Conservation (phyloP, 2,329 filamentous ascomycete species). For the Aspergillus ustus region DNA sequence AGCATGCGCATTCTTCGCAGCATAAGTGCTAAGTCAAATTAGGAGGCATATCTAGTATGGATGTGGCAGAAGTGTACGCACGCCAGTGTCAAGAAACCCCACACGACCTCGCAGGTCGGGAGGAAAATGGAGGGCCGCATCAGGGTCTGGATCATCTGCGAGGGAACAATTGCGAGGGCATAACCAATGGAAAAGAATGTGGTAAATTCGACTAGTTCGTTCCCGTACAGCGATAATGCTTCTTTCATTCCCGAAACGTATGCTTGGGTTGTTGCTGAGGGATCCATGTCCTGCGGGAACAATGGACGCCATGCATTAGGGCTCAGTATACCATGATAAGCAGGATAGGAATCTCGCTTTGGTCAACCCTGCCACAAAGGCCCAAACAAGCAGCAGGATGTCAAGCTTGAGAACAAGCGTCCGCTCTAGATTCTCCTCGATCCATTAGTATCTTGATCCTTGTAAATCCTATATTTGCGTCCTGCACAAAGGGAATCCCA, state of each 20-base stretch:
- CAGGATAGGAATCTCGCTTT: background rate
- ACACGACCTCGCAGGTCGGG: conserved; percentile 30
- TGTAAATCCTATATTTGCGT: background rate
- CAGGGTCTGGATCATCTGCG: conserved; percentile 24
- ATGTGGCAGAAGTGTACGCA: background rate
- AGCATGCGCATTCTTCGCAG: conserved; percentile 35
- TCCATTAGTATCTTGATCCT: background rate
- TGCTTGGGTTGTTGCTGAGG: conserved; percentile 27
- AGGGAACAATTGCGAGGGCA: conserved; percentile 39
- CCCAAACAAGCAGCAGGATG: conserved; percentile 11
- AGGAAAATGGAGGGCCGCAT: conserved; percentile 26
- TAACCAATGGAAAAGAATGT: conserved; percentile 48
- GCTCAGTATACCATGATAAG: background rate
- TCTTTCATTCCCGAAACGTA: conserved; percentile 48
- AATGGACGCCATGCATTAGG: background rate
- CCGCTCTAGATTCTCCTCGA: background rate
- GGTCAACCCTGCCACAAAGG: conserved; percentile 17
- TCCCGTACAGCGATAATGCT: conserved; percentile 44
- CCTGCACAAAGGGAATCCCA: background rate
- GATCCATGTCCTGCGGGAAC: conserved; percentile 16
- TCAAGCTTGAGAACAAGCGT: conserved; percentile 16
- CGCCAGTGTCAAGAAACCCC: conserved; percentile 32
- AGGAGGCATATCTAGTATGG: background rate
- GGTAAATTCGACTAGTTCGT: conserved; percentile 49
- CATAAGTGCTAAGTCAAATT: background rate